phyloP scores from a whole-genome alignment of 2,329 filamentous ascomycete species.

The Zymoseptoria passerinii region DNA sequence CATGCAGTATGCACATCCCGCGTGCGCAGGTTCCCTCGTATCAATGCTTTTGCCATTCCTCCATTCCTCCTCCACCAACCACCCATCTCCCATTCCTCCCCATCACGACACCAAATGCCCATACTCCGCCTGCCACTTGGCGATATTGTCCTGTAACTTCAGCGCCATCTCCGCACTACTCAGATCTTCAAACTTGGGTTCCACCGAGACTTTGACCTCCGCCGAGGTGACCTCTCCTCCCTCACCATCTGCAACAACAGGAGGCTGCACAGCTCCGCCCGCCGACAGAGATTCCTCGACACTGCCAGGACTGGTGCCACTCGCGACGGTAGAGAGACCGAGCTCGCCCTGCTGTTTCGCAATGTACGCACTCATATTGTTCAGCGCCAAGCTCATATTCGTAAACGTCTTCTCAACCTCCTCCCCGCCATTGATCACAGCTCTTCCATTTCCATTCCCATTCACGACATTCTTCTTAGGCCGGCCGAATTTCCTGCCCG shows the following conservation, averaged over 20 bases:
- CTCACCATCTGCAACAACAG: neutral
- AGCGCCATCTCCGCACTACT: conserved; percentile 2
- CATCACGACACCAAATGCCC: neutral
- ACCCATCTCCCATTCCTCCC: neutral
- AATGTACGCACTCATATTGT: conserved; percentile 14
- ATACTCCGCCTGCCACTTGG: conserved; percentile 4
- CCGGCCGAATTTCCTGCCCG: conserved; percentile 11
- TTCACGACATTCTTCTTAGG: conserved; percentile 27
- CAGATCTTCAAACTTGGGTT: conserved; percentile 1
- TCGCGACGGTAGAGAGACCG: neutral
- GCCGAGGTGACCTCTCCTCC: too few relatives aligned
- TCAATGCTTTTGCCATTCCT: neutral
- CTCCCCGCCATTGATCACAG: conserved; percentile 5
- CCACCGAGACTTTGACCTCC: neutral
- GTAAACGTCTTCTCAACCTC: conserved; percentile 18
- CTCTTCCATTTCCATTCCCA: conserved; percentile 11
- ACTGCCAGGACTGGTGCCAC: conserved; percentile 2
- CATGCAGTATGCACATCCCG: neutral
- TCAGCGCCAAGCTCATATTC: conserved; percentile 18
- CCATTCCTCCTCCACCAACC: neutral
- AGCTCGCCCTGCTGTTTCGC: conserved; percentile 10
- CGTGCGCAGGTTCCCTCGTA: neutral
- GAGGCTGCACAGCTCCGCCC: conserved; percentile 6
- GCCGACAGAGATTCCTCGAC: conserved; percentile 2
- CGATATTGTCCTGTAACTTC: neutral